Evolutionary conservation across 2,329 filamentous ascomycete species (phyloP).

Genomic region (Xylariales sp.): DNA sequence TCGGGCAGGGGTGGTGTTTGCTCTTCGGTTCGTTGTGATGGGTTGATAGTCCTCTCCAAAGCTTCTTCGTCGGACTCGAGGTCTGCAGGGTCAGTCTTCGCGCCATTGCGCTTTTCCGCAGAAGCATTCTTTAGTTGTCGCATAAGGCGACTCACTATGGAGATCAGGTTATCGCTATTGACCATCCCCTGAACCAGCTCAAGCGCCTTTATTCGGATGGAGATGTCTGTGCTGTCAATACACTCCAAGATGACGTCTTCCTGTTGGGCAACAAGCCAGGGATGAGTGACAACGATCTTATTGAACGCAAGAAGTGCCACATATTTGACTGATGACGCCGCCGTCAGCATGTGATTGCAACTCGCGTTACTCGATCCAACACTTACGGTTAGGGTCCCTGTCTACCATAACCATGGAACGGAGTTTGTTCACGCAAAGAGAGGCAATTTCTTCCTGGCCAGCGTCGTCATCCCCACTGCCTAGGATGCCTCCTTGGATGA

Average conservation of each 20-base stretch:
- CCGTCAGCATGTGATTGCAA: no score
- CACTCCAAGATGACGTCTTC: conserved; percentile 96
- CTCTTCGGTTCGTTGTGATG: conserved; percentile 28
- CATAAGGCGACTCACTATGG: conserved; percentile 82
- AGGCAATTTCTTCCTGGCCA: conserved; percentile 87
- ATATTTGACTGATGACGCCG: conserved; percentile 83
- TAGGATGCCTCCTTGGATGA: conserved; percentile 93
- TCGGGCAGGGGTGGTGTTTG: conserved; percentile 65
- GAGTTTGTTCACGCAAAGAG: conserved; percentile 86
- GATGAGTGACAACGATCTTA: conserved; percentile 85
- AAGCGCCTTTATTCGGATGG: conserved; percentile 86
- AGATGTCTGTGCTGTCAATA: conserved; percentile 92
- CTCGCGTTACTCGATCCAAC: no score
- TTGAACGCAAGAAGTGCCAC: conserved; percentile 94
- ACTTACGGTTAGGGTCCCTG: conserved; percentile 85
- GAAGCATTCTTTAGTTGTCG: conserved; percentile 72
- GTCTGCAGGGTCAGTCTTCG: conserved; percentile 41
- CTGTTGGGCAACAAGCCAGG: conserved; percentile 82
- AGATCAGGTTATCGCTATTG: conserved; percentile 75
- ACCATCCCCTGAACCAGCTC: conserved; percentile 95
- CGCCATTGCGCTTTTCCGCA: conserved; percentile 40
- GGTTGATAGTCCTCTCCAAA: conserved; percentile 36
- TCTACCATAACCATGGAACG: conserved; percentile 91
- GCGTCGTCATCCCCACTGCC: conserved; percentile 73
- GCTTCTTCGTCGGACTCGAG: conserved; percentile 47